phyloP scores from a whole-genome alignment of 148 eudicot species.

The Talinum fruticosum region DNA sequence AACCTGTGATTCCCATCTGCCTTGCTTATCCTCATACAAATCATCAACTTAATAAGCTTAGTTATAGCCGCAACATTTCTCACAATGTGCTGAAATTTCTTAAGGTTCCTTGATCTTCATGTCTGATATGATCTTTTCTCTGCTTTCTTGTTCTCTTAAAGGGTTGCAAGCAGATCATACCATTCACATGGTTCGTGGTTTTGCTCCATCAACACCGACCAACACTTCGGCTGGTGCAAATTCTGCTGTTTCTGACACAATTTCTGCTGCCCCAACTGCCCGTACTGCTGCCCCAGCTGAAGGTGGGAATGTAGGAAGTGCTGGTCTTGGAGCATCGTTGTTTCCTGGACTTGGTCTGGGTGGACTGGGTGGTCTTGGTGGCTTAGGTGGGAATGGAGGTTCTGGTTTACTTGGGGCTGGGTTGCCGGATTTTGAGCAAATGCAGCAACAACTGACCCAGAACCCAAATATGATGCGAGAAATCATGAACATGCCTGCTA shows the following conservation, averaged over 20 bases:
- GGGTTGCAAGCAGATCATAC: constrained; percentile 82
- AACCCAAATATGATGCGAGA: constrained; percentile 98
- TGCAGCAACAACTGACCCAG: constrained; percentile 91
- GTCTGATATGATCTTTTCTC: neutral
- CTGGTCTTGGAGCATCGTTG: constrained; percentile 58
- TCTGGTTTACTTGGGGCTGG: constrained; percentile 78
- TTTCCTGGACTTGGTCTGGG: constrained; percentile 63
- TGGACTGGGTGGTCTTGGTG: constrained; percentile 28
- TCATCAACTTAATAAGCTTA: too few species aligned
- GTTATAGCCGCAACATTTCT: too few species aligned
- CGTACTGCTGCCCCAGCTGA: constrained; percentile 37
- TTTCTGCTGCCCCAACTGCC: constrained; percentile 31
- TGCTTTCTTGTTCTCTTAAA: constrained; percentile 22
- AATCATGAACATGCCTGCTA: constrained; percentile 88
- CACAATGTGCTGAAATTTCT: too few species aligned
- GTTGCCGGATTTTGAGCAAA: constrained; percentile 75
- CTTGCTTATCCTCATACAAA: too few species aligned
- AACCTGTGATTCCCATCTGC: too few species aligned
- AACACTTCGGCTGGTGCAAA: constrained; percentile 36
- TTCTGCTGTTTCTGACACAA: constrained; percentile 34
- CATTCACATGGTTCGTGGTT: constrained; percentile 80
- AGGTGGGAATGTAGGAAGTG: constrained; percentile 43
- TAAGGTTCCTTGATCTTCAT: neutral
- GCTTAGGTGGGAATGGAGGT: constrained; percentile 46
- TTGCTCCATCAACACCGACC: constrained; percentile 48